These are phyloP conservation scores for Metarhizium sp. DNA, from an alignment of 2,329 filamentous ascomycete genomes.

Conservation along the genomic window DNA sequence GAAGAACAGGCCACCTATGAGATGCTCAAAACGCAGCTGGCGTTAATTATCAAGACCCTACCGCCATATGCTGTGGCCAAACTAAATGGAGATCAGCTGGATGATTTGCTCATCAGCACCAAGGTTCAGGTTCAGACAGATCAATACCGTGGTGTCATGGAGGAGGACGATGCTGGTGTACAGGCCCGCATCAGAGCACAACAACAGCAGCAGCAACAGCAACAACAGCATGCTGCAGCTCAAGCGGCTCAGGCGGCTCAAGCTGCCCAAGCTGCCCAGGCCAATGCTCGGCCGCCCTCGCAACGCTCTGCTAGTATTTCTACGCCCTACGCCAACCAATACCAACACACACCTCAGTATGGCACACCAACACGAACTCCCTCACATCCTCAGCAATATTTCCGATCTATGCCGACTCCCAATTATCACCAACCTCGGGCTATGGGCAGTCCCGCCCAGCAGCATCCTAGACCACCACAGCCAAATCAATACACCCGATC, in stretches of 20 bases:
- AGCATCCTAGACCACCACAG: slow-evolving; percentile 27
- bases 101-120: slow-evolving; percentile 71
- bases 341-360: slow-evolving; percentile 34
- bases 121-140: slow-evolving; percentile 65
- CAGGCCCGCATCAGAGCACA: slow-evolving; percentile 39
- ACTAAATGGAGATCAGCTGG: slow-evolving; percentile 76
- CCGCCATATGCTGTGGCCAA: slow-evolving; percentile 83
- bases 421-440: slow-evolving; percentile 33
- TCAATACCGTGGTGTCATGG: slow-evolving; percentile 70
- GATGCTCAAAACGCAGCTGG: slow-evolving; percentile 64
- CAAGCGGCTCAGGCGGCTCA: background rate
- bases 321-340: slow-evolving; percentile 33
- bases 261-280: slow-evolving; percentile 15
- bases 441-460: slow-evolving; percentile 19
- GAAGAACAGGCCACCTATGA: slow-evolving; percentile 57
- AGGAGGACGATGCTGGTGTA: slow-evolving; percentile 63
- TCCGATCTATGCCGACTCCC: slow-evolving; percentile 27
- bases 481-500: slow-evolving; percentile 40
- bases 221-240: background rate
- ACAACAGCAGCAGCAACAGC: slow-evolving; percentile 15
- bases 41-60: slow-evolving; percentile 62
- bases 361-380: slow-evolving; percentile 36
- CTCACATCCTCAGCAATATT: slow-evolving; percentile 35
- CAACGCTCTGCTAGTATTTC: slow-evolving; percentile 28
- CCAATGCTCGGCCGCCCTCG: slow-evolving; percentile 21